Evolutionary conservation across 2,329 filamentous ascomycete species (phyloP), one percentile per base, ranked within the genome.

Genomic region (Exophiala mesophila): DNA sequence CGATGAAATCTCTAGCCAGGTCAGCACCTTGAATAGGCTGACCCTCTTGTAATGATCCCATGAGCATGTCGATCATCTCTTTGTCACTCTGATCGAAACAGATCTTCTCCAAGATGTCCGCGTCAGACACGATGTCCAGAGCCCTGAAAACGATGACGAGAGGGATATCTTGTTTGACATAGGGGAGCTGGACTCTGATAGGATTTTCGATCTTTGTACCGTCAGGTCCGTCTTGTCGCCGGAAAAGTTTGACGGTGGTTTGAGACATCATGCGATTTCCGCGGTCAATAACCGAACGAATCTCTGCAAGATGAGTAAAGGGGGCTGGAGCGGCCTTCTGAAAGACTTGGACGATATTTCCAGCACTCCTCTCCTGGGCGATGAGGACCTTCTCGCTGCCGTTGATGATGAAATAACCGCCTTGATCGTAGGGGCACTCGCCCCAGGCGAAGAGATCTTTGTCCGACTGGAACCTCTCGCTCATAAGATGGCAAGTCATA

Each of bases 331-430:
- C 78, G 1, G 90, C 88, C 71, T 98, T 98, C 69, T 94, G 90
- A 78, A 98, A 98, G 19, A 98, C 90, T 67, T 98, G 92, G 4
- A 98, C 92, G 45, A 97, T 98, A 61, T 98, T 98, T 60, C 90
- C 92, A 29, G 92, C 92, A 62, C 89, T 96, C 50, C 92, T 85
- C 67, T 98, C 92, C 64, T 98, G 92, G 1, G 92, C 92, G 58
- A 98, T 98, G 55, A 98, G 71, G 16, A 98, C 92, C 74, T 98
- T 98, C 63, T 98, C 92, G 66, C 87, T 94, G 31, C 92, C 92
- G 69, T 98, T 98, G 74, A 98, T 98, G 58, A 98, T 88, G 61
- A 98, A 98, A 67, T 98, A 98, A 54, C 92, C 92, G 55, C 92
- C 92, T 61, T 96, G 92, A 60, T 98, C 92, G 64, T 96, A 98